phyloP scores from a whole-genome alignment of 2,329 filamentous ascomycete species.

The Cercospora citrullina region DNA sequence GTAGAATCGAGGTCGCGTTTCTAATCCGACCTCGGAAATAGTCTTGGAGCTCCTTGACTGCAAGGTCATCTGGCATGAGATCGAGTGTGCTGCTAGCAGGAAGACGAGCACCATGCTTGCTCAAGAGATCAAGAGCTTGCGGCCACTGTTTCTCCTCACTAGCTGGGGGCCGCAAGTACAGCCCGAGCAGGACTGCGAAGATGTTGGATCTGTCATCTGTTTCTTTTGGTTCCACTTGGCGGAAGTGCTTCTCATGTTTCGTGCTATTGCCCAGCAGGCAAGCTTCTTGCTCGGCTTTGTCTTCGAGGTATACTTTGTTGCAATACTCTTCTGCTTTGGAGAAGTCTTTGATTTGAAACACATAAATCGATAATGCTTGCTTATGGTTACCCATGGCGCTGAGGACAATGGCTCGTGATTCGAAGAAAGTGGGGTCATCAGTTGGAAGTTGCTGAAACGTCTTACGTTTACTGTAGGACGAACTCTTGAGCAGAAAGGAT shows the following conservation, averaged over 20 bases:
- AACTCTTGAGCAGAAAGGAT: slow-evolving; percentile 71
- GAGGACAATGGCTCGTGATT: slow-evolving; percentile 84
- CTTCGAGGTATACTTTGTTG: slow-evolving; percentile 73
- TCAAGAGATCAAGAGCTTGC: slow-evolving; percentile 83
- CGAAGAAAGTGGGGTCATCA: slow-evolving; percentile 82
- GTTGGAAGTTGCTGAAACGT: slow-evolving; percentile 76
- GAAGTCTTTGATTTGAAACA: slow-evolving; percentile 88
- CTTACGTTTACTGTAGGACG: slow-evolving; percentile 66
- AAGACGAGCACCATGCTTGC: slow-evolving; percentile 85
- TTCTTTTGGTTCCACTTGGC: slow-evolving; percentile 53
- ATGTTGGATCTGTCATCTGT: slow-evolving; percentile 65
- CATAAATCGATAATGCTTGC: slow-evolving; percentile 94
- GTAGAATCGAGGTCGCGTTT: slow-evolving; percentile 76
- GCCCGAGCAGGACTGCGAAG: slow-evolving; percentile 84
- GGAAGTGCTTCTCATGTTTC: slow-evolving; percentile 37
- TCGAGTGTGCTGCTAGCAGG: slow-evolving; percentile 83
- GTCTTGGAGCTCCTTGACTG: slow-evolving; percentile 75
- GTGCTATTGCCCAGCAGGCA: slow-evolving; percentile 28
- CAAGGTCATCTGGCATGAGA: slow-evolving; percentile 78
- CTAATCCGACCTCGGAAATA: slow-evolving; percentile 93
- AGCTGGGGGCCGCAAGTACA: slow-evolving; percentile 83
- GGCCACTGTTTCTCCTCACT: slow-evolving; percentile 63
- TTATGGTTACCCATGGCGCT: slow-evolving; percentile 95
- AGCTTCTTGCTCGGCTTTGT: slow-evolving; percentile 38
- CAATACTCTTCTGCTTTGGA: slow-evolving; percentile 96